Evolutionary conservation across 495 filamentous ascomycete genomes (phyloP), one percentile per base, ranked within the genome.

Genomic region (Hapsidospora chrysogenum): DNA sequence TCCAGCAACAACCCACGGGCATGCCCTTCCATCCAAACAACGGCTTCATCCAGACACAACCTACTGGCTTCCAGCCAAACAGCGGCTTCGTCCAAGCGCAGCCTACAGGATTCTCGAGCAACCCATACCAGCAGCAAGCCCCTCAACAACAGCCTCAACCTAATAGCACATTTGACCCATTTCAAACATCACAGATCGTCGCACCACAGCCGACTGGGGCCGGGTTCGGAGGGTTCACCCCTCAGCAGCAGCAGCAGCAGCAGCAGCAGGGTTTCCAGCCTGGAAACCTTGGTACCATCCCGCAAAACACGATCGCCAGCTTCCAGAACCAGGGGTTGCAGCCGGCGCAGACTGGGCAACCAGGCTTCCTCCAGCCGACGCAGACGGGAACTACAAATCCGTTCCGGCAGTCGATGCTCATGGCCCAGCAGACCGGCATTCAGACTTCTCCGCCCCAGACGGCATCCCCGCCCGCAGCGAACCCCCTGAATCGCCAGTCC

Each of bases 221-320:
- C 44, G 80, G 81, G n/a, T 95, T 89, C 52, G 83, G 85, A 22
- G 83, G 78, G 14, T 94, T 86, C 48, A 70, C 76, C 9, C 65
- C 79, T 10, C 80, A 85, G 48, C 64, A 69, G 14, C n/a, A n/a
- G n/a, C n/a, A n/a, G n/a, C n/a, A n/a, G n/a, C n/a, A n/a, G n/a
- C n/a, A n/a, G n/a, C 65, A 74, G 35, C 57, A 54, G 44, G 49
- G 56, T 37, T 68, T 73, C 41, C 58, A 64, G 36, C 56, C 57
- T 50, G 70, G 56, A 44, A 64, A 42, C 45, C 64, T 61, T 45
- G 71, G 52, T 38, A 57, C 53, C 37, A 78, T 81, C 46, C 75
- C 81, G 0, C 83, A 87, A 44, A 68, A 81, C 41, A 58, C 68
- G 25, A 51, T 70, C 3, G 53, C 62, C 30, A 63, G 57, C 51